Base-by-base conservation (phyloP, 2,329 filamentous ascomycete species). In the Endoconidiophora laricicola region DNA sequence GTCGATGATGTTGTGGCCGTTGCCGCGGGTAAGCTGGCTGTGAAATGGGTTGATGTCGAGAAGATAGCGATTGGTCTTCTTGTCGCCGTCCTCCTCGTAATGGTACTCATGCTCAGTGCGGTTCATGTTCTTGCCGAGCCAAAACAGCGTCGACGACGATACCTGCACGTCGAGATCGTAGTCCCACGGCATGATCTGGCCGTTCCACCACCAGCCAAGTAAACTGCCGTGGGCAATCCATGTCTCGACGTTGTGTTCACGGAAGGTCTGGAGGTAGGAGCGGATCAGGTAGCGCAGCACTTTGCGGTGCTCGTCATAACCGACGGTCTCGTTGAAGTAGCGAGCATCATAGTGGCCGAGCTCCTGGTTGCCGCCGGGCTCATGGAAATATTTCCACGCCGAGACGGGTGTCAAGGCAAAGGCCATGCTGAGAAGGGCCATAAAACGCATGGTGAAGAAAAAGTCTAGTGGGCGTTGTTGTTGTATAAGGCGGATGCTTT, bases 121-220 rank as follows among this genome's bases (percentile, higher is more conserved):
- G 65, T 91, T 91, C 62, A 78, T 71, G 54, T 77, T 67, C 51
- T 76, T 65, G 29, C 71, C 82, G 23, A 91, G 68, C 62, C 77
- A 77, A 36, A 68, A 63, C 43, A 91, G 69, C 1, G 84, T 87
- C 29, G 69, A 66, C 50, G 73, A 74, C 16, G 78, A 76, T 24
- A 91, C 78, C 64, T 91, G 86, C 0, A 84, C 83, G 63, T 93
- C 86, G 43, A 91, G 69, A 62, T 93, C 86, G 68, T 79, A 83
- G 63, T 91, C 85, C 84, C 84, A 88, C 0, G 84, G 83, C 66
- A 88, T 77, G 60, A 85, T 78, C 64, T 77, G 66, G 40, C 69
- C 73, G 61, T 86, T 90, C 86, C 86, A 93, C 83, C 83, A 91
- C 86, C 86, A 93, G 10, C 85, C 86, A 20, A 93, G 68, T 46